phyloP scores from a whole-genome alignment of 2,329 filamentous ascomycete genomes.

The Microsporum canis region DNA sequence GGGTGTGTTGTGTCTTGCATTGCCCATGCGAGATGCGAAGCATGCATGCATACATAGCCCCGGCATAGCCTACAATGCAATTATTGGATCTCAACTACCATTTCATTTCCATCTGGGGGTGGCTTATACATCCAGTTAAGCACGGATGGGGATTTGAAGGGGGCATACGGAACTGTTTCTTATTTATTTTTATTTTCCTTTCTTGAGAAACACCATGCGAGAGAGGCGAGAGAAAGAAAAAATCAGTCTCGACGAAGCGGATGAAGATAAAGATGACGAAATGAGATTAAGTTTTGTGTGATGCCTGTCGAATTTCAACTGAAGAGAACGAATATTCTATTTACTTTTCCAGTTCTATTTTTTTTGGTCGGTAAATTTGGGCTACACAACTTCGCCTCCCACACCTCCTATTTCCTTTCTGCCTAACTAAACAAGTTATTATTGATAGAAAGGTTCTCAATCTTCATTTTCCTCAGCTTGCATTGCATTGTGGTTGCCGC shows the following conservation, averaged over 20 bases:
- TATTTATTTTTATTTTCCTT: not conserved
- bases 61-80: not conserved
- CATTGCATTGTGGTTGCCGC: not conserved
- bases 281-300: not conserved
- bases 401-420: not conserved
- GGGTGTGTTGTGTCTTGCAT: not conserved
- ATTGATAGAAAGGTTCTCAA: not conserved
- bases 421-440: not conserved
- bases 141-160: conserved; percentile 1
- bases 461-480: not conserved
- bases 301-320: not conserved
- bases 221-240: not conserved
- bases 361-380: not conserved
- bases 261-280: not conserved
- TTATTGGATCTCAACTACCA: not conserved
- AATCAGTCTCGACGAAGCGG: not conserved
- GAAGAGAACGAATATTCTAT: not conserved
- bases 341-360: not conserved
- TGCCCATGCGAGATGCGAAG: conserved; percentile 2
- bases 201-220: not conserved
- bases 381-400: not conserved
- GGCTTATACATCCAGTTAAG: not conserved
- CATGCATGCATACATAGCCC: conserved; percentile 2
- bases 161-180: not conserved
- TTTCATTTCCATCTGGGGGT: not conserved